These are phyloP conservation scores for Sugiyamaella novakii DNA, from an alignment of 1,139 yeast species.

Conservation along the genomic window DNA sequence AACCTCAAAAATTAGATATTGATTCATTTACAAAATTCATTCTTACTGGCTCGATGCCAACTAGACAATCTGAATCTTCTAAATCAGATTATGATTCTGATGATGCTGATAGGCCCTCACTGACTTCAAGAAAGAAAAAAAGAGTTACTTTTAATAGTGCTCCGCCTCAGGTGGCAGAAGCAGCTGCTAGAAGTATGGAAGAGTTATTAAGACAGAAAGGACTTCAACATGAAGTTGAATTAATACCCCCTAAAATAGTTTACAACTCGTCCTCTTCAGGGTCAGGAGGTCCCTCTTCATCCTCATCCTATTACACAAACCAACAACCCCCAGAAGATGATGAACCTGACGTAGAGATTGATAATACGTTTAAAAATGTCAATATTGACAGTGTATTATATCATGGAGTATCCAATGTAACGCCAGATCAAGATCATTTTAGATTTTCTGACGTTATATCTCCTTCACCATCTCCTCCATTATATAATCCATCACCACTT, in stretches of 20 bases:
- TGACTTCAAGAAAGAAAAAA: slow-evolving; percentile 33
- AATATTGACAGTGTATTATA: slow-evolving; percentile 45
- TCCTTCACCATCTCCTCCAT: slow-evolving; percentile 24
- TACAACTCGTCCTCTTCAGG: neutral
- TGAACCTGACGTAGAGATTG: slow-evolving; percentile 41
- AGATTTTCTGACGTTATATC: slow-evolving; percentile 23
- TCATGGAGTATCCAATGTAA: slow-evolving; percentile 43
- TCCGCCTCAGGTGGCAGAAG: slow-evolving; percentile 46
- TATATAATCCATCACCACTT: neutral
- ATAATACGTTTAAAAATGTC: slow-evolving; percentile 43
- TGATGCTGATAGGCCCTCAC: slow-evolving; percentile 21
- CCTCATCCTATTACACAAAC: slow-evolving; percentile 15
- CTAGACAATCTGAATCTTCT: neutral
- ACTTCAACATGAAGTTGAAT: slow-evolving; percentile 8
- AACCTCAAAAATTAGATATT: slow-evolving; percentile 37
- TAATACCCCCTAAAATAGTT: slow-evolving; percentile 3
- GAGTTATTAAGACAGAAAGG: slow-evolving; percentile 42
- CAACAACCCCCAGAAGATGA: slow-evolving; percentile 27
- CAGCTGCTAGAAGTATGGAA: slow-evolving; percentile 45
- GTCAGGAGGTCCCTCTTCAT: neutral
- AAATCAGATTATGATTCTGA: slow-evolving; percentile 21
- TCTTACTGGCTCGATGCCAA: slow-evolving; percentile 40
- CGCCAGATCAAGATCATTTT: slow-evolving; percentile 29
- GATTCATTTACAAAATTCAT: slow-evolving; percentile 44
- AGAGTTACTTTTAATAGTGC: slow-evolving; percentile 43